Evolutionary conservation across 495 filamentous ascomycete genomes (phyloP), one percentile per base, ranked within the genome.

Genomic region (Lophium mytilinum): DNA sequence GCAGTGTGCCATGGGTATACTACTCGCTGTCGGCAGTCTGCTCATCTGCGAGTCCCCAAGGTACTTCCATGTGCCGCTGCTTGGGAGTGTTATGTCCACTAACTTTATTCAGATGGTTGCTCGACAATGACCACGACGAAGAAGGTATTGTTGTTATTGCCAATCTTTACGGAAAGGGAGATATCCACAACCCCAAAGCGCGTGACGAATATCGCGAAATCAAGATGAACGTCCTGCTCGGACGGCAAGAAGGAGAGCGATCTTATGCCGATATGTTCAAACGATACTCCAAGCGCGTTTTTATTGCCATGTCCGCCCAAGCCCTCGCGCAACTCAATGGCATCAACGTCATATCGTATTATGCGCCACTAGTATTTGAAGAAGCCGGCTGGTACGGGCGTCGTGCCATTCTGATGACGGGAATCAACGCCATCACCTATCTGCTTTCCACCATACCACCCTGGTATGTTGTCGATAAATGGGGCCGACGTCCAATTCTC

Each of bases 301-400:
- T 97, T 66, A 97, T 98, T 72, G 93, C 93, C 70, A 98, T 98
- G 94, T 97, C 93, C 8, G 93, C 93, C 5, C 93, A 98, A 67
- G 88, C 87, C 1, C 80, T 98, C 52, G 94, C 93, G 15, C 93
- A 98, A 70, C 79, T 97, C 19, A 98, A 97, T 73, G 93, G 93
- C 45, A 98, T 98, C 72, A 98, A 98, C 73, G 94, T 98, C 61
- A 98, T 98, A 53, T 97, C 93, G 15, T 98, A 98, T 75, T 98
- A 98, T 63, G 92, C 94, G 0, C 94, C 94, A 3, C 80, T 92
- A 21, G 93, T 98, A 24, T 98, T 98, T 66, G 92, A 96, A 71
- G 88, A 89, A 24, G 93, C 94, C 35, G 91, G 93, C 15, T 98
- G 93, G 94, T 66, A 76, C 39, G 93, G 93, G 41, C 89, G 91